These are phyloP conservation scores for Pseudocercospora fuligena DNA, from an alignment of 2,329 filamentous ascomycete species.

Conservation along the genomic window DNA sequence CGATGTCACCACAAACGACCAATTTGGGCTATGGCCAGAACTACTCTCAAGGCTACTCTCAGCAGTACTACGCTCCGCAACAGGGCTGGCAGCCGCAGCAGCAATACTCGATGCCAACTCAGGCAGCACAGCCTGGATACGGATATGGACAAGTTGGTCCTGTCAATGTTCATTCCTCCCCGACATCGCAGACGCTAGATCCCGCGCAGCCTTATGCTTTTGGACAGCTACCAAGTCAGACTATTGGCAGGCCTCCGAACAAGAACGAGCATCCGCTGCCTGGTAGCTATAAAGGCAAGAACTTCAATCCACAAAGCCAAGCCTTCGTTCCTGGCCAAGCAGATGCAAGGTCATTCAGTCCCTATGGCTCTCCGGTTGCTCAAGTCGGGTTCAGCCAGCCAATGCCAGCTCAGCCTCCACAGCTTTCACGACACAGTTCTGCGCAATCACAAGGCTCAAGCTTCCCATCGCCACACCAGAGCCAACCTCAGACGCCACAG, in stretches of 20 bases:
- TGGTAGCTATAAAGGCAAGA: conserved; percentile 80
- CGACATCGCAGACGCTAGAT: conserved; percentile 33
- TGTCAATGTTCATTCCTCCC: background rate
- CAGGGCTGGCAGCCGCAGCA: conserved; percentile 38
- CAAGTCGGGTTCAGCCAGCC: conserved; percentile 19
- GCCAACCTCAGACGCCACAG: conserved; percentile 26
- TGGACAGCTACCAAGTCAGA: conserved; percentile 73
- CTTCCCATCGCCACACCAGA: conserved; percentile 33
- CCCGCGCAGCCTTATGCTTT: conserved; percentile 67
- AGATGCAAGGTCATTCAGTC: conserved; percentile 31
- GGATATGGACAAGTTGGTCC: conserved; percentile 11
- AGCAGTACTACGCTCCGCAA: conserved; percentile 34
- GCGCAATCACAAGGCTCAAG: conserved; percentile 38
- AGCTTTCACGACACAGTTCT: conserved; percentile 41
- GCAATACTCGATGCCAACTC: conserved; percentile 34
- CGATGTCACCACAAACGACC: conserved; percentile 32
- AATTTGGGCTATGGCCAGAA: conserved; percentile 25
- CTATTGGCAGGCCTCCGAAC: conserved; percentile 72
- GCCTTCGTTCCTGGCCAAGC: conserved; percentile 76
- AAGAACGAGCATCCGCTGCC: conserved; percentile 82
- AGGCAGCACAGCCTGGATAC: conserved; percentile 23
- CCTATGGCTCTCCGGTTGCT: conserved; percentile 25
- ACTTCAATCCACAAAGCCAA: conserved; percentile 93
- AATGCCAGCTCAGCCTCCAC: conserved; percentile 16
- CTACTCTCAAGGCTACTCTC: conserved; percentile 25